Evolutionary conservation across 2,329 filamentous ascomycete species (phyloP).

Genomic region (Nemania sp.): DNA sequence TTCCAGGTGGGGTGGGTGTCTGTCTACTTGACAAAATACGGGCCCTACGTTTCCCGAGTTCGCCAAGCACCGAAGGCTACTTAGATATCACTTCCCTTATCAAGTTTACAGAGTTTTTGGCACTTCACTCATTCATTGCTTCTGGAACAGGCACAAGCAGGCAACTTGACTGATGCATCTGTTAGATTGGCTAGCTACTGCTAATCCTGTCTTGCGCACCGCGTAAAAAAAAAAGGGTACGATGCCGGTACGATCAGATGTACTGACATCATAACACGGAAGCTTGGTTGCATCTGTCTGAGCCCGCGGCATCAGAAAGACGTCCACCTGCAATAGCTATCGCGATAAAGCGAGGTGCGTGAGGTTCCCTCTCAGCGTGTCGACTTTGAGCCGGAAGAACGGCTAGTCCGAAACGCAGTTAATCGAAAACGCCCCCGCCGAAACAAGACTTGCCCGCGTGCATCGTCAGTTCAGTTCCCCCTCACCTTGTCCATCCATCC

Average conservation of each 20-base stretch:
- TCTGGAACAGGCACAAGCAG: not conserved
- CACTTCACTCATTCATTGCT: not conserved
- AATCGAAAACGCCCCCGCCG: constrained; percentile 9
- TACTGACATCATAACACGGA: constrained; percentile 2
- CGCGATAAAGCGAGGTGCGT: not conserved
- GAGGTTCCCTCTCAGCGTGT: not conserved
- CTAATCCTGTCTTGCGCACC: constrained; percentile 13
- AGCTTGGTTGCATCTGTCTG: constrained; percentile 3
- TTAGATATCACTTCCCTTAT: no score
- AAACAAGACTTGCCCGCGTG: not conserved
- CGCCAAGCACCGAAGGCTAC: not conserved
- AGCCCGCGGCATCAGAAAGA: constrained; percentile 10
- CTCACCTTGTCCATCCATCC: constrained; percentile 4
- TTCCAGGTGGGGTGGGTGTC: no score
- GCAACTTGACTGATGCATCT: constrained; percentile 14
- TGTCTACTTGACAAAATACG: no score
- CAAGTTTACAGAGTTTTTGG: not conserved
- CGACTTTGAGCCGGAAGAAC: constrained; percentile 7
- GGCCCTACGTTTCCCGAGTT: not conserved
- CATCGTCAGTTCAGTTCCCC: constrained; percentile 2
- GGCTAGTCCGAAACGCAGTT: constrained; percentile 9
- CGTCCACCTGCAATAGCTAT: not conserved
- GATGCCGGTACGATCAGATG: not conserved
- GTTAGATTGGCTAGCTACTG: constrained; percentile 11
- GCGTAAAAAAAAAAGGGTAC: constrained; percentile 3